Percentiles rank a stretch among this genome's conserved stretches.
Conservation (phyloP, 805 yeast species). For the Candida tallmaniae region DNA sequence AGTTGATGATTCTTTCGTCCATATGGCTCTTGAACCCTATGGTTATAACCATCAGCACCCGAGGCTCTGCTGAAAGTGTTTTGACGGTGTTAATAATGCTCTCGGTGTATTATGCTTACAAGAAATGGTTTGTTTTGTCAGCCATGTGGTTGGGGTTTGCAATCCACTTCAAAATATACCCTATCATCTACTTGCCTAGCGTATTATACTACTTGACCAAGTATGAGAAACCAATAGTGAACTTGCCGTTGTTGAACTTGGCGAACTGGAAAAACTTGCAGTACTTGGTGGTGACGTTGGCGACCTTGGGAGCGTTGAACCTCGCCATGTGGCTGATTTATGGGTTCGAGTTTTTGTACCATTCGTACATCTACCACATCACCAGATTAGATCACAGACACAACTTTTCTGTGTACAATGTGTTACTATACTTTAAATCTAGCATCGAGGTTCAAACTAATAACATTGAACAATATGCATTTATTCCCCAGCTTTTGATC, state of each 20-base stretch:
- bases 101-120: constrained; percentile 45
- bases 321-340: constrained; percentile 61
- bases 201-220: constrained; percentile 43
- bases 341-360: constrained; percentile 70
- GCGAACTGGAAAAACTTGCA: constrained; percentile 33
- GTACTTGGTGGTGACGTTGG: constrained; percentile 28
- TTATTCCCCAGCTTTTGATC: constrained; percentile 73
- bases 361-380: constrained; percentile 81
- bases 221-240: constrained; percentile 16
- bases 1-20: constrained; percentile 40
- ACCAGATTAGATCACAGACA: constrained; percentile 88
- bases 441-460: constrained; percentile 18
- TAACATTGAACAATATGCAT: constrained; percentile 58
- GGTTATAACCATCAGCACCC: constrained; percentile 87
- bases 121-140: constrained; percentile 21
- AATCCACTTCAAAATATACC: constrained; percentile 89
- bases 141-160: constrained; percentile 64
- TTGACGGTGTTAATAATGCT: constrained; percentile 72
- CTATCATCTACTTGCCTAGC: constrained; percentile 81
- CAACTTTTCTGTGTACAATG: constrained; percentile 85
- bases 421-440: constrained; percentile 63
- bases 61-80: constrained; percentile 92
- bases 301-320: constrained; percentile 46
- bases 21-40: constrained; percentile 92
- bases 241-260: constrained; percentile 28